Evolutionary conservation across 164 flowering plant genomes (phyloP), one percentile per base, ranked within the genome.

Genomic region (Houttuynia cordata): DNA sequence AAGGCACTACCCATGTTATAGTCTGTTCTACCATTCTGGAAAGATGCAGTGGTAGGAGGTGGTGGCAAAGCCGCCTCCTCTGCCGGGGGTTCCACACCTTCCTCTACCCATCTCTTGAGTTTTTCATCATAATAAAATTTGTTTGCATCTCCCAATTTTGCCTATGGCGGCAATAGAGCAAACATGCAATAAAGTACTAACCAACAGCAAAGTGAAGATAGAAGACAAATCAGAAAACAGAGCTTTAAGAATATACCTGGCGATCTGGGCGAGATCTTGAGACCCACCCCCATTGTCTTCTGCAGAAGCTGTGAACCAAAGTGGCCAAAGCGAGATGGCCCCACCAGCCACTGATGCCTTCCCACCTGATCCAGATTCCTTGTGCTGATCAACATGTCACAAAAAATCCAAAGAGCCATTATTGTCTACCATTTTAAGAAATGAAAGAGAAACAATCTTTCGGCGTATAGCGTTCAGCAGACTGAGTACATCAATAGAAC

Each of bases 71-170:
- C 85, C 40, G 86, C 69, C 75, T 84, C 96, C 71, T 82, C 91
- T 60, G 91, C 83, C n/a, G 89, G 91, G 59, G 80, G 81, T 60
- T 79, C 96, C 62, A 75, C 80, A 51, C 99, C 99, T 75, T 83
- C 91, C 76, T 94, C 99, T 15, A 94, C 91, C 99, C 99, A 94
- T 81, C 89, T 75, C 80, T 87, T 91, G 22, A 83, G 96, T 62
- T 94, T 94, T 49, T 88, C 97, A 68, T 91, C 95, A 72, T 88
- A 94, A 66, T 94, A 94, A 59, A 94, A 94, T 61, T 85, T 88
- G 60, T 90, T 94, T 62, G 47, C 63, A 18, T 88, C 97, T 53
- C 99, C 99, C 78, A 94, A 63, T 69, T 94, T 94, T 41, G 99
- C 99, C 99, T 94, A 41, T 21, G 51, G 50, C 39, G 62, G 58